Conservation (phyloP, 1,284 basidiomycete genomes). For the Microbotryum intermedium region DNA sequence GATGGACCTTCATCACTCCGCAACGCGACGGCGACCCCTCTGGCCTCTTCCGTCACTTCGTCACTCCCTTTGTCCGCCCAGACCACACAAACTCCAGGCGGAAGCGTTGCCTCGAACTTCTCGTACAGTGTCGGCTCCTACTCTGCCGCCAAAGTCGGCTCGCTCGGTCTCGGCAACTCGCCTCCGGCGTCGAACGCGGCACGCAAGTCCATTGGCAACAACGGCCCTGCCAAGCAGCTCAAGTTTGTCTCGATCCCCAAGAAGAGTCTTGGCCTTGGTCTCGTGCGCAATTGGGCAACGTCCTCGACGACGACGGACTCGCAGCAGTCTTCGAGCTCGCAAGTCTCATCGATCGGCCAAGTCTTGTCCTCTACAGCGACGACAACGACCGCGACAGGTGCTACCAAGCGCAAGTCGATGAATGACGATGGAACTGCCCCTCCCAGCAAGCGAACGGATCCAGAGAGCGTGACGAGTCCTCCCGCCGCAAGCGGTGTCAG, state of each 20-base stretch:
- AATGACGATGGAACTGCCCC: background rate
- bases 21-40: background rate
- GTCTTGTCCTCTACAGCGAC: background rate
- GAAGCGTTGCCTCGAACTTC: conserved; percentile 5
- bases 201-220: background rate
- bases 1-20: conserved; percentile 23
- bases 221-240: conserved; percentile 13
- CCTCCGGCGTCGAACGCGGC: conserved; percentile 4
- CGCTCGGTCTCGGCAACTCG: conserved; percentile 17
- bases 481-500: background rate
- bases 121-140: conserved; percentile 13
- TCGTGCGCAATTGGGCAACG: conserved; percentile 14
- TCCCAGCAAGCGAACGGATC: background rate
- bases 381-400: conserved; percentile 11
- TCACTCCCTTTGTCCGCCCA: conserved; percentile 10
- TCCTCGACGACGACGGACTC: background rate
- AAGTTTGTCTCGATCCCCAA: conserved; percentile 30
- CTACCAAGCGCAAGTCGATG: conserved; percentile 27
- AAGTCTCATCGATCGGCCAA: background rate
- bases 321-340: background rate
- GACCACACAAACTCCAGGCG: conserved; percentile 5
- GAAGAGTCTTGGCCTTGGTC: conserved; percentile 29
- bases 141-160: conserved; percentile 20
- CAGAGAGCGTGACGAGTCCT: background rate
- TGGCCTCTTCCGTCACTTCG: conserved; percentile 3